These are phyloP conservation scores for Mantamonas sphyraenae DNA, from an alignment of 78 protist genomes.

Conservation along the genomic window DNA sequence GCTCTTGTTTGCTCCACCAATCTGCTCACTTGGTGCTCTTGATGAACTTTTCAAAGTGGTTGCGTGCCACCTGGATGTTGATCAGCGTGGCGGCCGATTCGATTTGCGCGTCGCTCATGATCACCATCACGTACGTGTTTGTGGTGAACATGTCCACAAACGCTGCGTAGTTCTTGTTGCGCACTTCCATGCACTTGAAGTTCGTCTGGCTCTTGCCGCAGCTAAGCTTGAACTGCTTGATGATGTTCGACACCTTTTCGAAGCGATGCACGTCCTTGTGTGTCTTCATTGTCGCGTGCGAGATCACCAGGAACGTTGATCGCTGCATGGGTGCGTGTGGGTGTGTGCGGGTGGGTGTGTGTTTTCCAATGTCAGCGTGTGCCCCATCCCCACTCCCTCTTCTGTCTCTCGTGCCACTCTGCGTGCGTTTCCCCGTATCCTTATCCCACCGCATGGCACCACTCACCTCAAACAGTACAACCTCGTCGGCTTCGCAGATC, in stretches of 20 bases:
- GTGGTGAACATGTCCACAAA: constrained; percentile 87
- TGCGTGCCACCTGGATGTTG: constrained; percentile 38
- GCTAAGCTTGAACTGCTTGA: constrained; percentile 92
- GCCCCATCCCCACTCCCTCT: too few relatives aligned
- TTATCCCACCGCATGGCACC: too few relatives aligned
- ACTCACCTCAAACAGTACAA: background rate
- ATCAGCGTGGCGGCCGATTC: constrained; percentile 31
- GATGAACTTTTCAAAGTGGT: constrained; percentile 32
- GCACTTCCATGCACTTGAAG: constrained; percentile 47
- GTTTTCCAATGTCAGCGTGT: too few relatives aligned
- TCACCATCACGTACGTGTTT: constrained; percentile 92
- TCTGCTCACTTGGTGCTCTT: too few relatives aligned
- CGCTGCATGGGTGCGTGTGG: constrained; percentile 80
- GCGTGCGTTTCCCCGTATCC: too few relatives aligned
- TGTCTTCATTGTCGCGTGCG: constrained; percentile 59
- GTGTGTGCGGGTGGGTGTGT: too few relatives aligned
- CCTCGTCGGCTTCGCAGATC: constrained; percentile 90
- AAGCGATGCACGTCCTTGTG: constrained; percentile 75
- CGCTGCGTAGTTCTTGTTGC: constrained; percentile 75
- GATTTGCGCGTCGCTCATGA: constrained; percentile 72
- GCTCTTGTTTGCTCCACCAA: too few relatives aligned
- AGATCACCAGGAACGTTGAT: constrained; percentile 83
- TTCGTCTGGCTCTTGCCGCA: constrained; percentile 55
- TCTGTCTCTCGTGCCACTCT: too few relatives aligned
- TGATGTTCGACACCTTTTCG: constrained; percentile 87